Percentiles rank a stretch among this genome's conserved stretches.
phyloP scores from a whole-genome alignment of 2,329 filamentous ascomycete genomes.

The Aaosphaeria arxii region DNA sequence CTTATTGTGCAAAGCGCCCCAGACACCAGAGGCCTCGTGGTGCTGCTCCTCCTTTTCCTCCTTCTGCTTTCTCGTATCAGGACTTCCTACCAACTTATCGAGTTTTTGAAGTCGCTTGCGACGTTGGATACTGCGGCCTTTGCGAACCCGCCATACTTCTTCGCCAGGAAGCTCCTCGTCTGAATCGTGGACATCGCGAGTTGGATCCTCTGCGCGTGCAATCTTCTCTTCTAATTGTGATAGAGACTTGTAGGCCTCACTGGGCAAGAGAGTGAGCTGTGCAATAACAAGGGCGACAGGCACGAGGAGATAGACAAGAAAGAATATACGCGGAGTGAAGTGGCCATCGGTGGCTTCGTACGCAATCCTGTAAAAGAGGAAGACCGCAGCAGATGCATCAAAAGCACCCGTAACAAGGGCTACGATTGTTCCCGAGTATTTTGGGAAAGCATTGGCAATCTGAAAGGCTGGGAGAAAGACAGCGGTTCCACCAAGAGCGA shows the following conservation, averaged over 20 bases:
- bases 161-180: slow-evolving; percentile 54
- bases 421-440: slow-evolving; percentile 73
- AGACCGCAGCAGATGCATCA: slow-evolving; percentile 76
- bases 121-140: slow-evolving; percentile 39
- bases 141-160: slow-evolving; percentile 43
- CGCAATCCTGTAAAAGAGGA: slow-evolving; percentile 69
- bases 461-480: slow-evolving; percentile 82
- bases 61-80: slow-evolving; percentile 59
- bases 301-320: slow-evolving; percentile 68
- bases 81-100: slow-evolving; percentile 66
- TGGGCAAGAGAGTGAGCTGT: slow-evolving; percentile 71
- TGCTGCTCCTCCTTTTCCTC: slow-evolving; percentile 62
- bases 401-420: slow-evolving; percentile 79
- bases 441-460: slow-evolving; percentile 78
- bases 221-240: slow-evolving; percentile 36
- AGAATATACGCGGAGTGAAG: slow-evolving; percentile 67
- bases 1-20: slow-evolving; percentile 77
- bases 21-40: slow-evolving; percentile 70
- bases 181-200: slow-evolving; percentile 49
- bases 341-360: slow-evolving; percentile 58
- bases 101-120: slow-evolving; percentile 65
- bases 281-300: slow-evolving; percentile 63
- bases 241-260: slow-evolving; percentile 72
- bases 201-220: slow-evolving; percentile 25
- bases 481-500: slow-evolving; percentile 77